Base-by-base conservation (phyloP, 2,329 filamentous ascomycete genomes). In the Dryadomyces quercivorus region DNA sequence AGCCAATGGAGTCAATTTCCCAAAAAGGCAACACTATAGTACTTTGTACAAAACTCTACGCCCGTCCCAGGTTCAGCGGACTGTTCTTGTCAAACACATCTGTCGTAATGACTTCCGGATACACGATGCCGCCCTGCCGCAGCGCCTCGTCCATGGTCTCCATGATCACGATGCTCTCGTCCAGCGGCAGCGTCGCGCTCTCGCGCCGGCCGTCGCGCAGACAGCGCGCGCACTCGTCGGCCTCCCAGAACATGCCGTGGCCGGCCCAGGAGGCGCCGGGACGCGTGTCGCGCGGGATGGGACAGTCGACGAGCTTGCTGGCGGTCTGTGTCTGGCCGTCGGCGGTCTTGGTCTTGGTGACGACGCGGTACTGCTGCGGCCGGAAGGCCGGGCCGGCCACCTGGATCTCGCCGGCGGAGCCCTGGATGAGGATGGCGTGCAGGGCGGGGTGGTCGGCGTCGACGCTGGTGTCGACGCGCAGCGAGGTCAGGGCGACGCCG, bases 161-260 rank as follows among this genome's bases (percentile, higher is more conserved):
- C 89, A 95, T 95, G 59, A 95, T 88, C 50, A 83, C 76, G 54
- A 94, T 74, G 64, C 85, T 92, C 76, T 95, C 90, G 48, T 80
- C 76, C 73, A 81, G 80, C 20, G 84, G 81, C 68, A 93, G 71
- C 13, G 76, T 77, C 50, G 78, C 75, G 65, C 88, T 89, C 73
- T 95, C 84, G 63, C 84, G 78, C 69, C 81, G 82, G 21, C 88
- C 87, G 65, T 93, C 88, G 46, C 85, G 75, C 55, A 95, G 56
- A 55, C 68, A 70, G 40, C 68, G 64, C 26, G 67, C 68, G 40
- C 61, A 63, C 61, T 70, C 68, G 63, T 74, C 72, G 1, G 71
- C 71, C 64, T 76, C 73, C 69, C 70, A 73, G 58, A 88, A 93
- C 87, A 94, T 93, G 51, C 88, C 89, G 59, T 88, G 84, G 12